These are phyloP conservation scores for Parvularia atlantis DNA, from an alignment of 78 protist genomes.

Conservation along the genomic window DNA sequence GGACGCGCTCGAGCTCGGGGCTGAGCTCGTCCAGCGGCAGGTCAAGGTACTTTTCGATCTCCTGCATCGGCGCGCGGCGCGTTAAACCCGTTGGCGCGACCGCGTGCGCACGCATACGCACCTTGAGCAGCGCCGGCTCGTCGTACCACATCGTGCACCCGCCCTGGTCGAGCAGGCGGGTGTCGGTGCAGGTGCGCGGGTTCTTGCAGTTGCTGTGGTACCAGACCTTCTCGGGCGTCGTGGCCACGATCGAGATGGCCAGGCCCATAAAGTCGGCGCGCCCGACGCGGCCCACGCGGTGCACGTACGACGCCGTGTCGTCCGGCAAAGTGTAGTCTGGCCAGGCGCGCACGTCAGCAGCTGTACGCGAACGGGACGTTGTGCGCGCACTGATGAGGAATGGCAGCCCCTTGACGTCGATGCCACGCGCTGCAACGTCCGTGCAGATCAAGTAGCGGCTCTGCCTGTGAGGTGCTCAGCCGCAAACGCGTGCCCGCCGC, in stretches of 20 bases:
- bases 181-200: constrained; percentile 39
- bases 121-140: constrained; percentile 51
- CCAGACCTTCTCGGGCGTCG: constrained; percentile 60
- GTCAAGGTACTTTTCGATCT: too few species aligned
- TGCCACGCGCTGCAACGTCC: constrained; percentile 72
- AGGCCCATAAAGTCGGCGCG: constrained; percentile 75
- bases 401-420: constrained; percentile 59
- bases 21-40: too few species aligned
- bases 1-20: too few species aligned
- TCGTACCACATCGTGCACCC: constrained; percentile 77
- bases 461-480: too few species aligned
- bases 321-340: constrained; percentile 75
- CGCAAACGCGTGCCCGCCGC: too few species aligned
- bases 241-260: constrained; percentile 59
- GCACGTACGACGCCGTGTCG: constrained; percentile 68
- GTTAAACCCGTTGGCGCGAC: constrained; percentile 1
- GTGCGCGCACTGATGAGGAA: constrained; percentile 36
- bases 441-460: constrained; percentile 73
- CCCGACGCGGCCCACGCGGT: constrained; percentile 88
- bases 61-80: too few species aligned
- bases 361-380: too few species aligned
- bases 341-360: too few species aligned
- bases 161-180: constrained; percentile 17
- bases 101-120: too few species aligned
- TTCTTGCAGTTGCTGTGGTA: constrained; percentile 42